Evolutionary conservation across 495 filamentous ascomycete species (phyloP).

Genomic region (Annulohypoxylon maeteangense): DNA sequence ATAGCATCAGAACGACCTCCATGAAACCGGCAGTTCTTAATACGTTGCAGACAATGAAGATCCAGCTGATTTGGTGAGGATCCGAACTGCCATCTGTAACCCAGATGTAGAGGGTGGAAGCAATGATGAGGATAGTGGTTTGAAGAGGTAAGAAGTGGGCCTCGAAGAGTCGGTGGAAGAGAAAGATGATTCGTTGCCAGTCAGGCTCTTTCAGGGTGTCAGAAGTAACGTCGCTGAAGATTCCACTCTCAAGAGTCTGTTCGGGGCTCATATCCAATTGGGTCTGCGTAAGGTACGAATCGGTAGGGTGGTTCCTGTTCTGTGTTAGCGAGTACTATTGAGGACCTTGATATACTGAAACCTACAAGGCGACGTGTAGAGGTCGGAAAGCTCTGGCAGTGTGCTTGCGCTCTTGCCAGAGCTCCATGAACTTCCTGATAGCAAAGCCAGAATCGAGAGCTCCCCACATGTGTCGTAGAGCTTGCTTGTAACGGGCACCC

Average conservation of each 20-base stretch:
- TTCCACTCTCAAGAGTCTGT: constrained; percentile 54
- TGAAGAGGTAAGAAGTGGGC: constrained; percentile 76
- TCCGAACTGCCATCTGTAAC: constrained; percentile 58
- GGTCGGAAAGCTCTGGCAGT: constrained; percentile 61
- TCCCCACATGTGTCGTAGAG: constrained; percentile 77
- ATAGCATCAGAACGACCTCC: constrained; percentile 67
- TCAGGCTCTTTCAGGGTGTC: constrained; percentile 57
- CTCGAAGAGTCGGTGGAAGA: constrained; percentile 72
- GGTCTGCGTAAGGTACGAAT: constrained; percentile 58
- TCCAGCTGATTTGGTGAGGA: constrained; percentile 61
- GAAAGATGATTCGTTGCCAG: constrained; percentile 56
- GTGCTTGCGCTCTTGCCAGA: constrained; percentile 62
- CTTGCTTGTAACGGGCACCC: constrained; percentile 71
- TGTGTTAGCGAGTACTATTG: constrained; percentile 6
- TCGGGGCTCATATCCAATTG: constrained; percentile 55
- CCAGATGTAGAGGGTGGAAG: constrained; percentile 65
- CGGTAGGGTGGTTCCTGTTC: constrained; percentile 53
- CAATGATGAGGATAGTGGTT: constrained; percentile 67
- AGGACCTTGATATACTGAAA: background rate
- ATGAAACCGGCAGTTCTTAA: constrained; percentile 68
- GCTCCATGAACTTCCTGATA: constrained; percentile 57
- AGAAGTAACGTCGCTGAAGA: constrained; percentile 60
- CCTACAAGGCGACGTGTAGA: constrained; percentile 60
- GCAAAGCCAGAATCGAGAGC: constrained; percentile 73
- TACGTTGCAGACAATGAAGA: constrained; percentile 66